Conservation (phyloP, 805 yeast genomes). For the Schwanniomyces occidentalis region DNA sequence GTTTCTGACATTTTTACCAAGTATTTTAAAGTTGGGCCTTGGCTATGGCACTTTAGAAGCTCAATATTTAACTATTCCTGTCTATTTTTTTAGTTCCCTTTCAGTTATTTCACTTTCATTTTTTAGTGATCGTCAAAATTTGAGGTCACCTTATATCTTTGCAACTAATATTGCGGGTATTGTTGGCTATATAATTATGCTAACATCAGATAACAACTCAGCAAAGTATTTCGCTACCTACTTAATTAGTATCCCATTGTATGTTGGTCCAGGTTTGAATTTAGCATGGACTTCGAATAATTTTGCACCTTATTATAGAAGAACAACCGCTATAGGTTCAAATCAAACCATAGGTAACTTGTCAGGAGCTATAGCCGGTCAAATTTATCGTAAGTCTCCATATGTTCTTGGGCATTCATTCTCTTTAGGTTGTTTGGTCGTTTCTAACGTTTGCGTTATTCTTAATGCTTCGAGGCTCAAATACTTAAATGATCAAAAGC, state of each 20-base stretch:
- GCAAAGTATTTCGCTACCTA: constrained; percentile 39
- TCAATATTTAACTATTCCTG: constrained; percentile 43
- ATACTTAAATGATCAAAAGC: no score
- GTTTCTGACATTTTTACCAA: constrained; percentile 41
- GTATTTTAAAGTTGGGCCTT: constrained; percentile 34
- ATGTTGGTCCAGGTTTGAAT: constrained; percentile 39
- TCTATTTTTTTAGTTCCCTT: constrained; percentile 33
- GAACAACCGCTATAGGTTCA: constrained; percentile 43
- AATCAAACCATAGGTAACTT: constrained; percentile 47
- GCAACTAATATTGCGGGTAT: constrained; percentile 22
- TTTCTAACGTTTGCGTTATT: no score
- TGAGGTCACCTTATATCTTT: constrained; percentile 34
- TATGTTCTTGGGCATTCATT: constrained; percentile 41
- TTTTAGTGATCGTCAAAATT: constrained; percentile 23
- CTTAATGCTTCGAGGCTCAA: no score
- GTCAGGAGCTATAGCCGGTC: constrained; percentile 35
- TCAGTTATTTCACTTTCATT: constrained; percentile 22
- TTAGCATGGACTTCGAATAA: constrained; percentile 46
- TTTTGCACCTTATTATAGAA: constrained; percentile 41
- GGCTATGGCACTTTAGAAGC: constrained; percentile 29
- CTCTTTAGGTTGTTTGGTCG: constrained; percentile 39
- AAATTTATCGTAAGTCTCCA: constrained; percentile 34
- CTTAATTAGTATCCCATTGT: constrained; percentile 35
- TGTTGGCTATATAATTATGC: constrained; percentile 32
- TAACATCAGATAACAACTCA: constrained; percentile 25